Evolutionary conservation across 2,329 filamentous ascomycete species (phyloP).

Genomic region (Ceratocystis diversiconidia): DNA sequence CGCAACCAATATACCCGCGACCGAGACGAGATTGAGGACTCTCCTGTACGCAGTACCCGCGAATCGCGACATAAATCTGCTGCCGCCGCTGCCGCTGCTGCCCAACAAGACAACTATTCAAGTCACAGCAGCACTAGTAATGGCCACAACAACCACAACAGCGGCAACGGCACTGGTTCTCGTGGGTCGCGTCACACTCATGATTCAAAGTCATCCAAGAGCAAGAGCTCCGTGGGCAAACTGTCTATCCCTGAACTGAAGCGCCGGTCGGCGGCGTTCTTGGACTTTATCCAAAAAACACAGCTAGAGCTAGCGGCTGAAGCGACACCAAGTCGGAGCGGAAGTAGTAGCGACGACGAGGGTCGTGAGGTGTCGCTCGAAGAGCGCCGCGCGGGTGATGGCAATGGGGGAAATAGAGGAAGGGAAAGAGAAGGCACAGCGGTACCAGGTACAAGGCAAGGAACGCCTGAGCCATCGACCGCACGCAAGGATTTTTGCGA

Average conservation of each 20-base stretch:
- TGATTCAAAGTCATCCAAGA: constrained; percentile 26
- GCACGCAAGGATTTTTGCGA: constrained; percentile 50
- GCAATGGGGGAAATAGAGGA: too few relatives aligned
- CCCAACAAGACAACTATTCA: constrained; percentile 1
- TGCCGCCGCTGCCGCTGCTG: background rate
- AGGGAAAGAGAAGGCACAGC: background rate
- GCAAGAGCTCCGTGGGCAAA: constrained; percentile 46
- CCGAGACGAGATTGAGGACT: constrained; percentile 46
- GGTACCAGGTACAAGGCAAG: background rate
- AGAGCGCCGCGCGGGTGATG: constrained; percentile 13
- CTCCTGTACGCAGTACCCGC: constrained; percentile 42
- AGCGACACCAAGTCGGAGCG: constrained; percentile 26
- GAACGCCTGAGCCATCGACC: constrained; percentile 11
- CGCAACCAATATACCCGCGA: constrained; percentile 77
- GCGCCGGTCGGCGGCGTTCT: constrained; percentile 65
- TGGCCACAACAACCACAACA: constrained; percentile 25
- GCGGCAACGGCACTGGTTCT: constrained; percentile 34
- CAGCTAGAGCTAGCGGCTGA: constrained; percentile 74
- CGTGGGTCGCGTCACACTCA: background rate
- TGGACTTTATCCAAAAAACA: constrained; percentile 80
- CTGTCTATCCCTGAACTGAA: constrained; percentile 82
- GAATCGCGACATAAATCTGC: constrained; percentile 23
- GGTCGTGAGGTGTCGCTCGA: constrained; percentile 27
- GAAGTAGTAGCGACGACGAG: constrained; percentile 25
- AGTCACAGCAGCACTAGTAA: constrained; percentile 21